Evolutionary conservation across 2,329 filamentous ascomycete genomes (phyloP).

Genomic region (Huntiella decipiens): DNA sequence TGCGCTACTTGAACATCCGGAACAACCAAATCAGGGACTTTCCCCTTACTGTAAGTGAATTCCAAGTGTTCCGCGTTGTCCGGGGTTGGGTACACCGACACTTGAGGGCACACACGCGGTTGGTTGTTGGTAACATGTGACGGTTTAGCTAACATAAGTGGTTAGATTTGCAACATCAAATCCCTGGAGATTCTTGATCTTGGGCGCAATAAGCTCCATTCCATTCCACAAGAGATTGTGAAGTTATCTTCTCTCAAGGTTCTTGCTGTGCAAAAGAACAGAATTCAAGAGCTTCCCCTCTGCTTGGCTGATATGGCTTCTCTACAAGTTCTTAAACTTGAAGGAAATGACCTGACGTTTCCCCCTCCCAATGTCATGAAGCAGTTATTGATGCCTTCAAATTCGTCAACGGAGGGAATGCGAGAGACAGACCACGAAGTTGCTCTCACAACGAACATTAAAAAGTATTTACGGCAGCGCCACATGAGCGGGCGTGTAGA

Average conservation of each 20-base stretch:
- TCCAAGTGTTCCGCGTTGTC: conserved; percentile 5
- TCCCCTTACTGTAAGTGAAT: conserved; percentile 30
- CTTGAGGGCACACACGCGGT: neutral
- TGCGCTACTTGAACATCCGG: conserved; percentile 64
- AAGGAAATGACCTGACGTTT: conserved; percentile 70
- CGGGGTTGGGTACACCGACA: neutral
- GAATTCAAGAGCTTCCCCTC: conserved; percentile 64
- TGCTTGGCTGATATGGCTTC: conserved; percentile 81
- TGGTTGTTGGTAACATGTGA: neutral
- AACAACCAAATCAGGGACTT: conserved; percentile 54
- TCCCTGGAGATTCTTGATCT: conserved; percentile 86
- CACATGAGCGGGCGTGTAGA: conserved; percentile 33
- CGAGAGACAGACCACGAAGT: conserved; percentile 45
- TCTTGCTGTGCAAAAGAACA: conserved; percentile 70
- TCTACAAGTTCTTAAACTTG: conserved; percentile 72
- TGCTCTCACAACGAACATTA: conserved; percentile 40
- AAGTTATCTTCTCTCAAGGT: conserved; percentile 76
- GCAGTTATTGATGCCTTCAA: conserved; percentile 35
- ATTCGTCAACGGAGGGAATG: conserved; percentile 31
- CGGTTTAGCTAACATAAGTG: neutral
- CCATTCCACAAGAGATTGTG: conserved; percentile 59
- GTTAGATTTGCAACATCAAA: conserved; percentile 64
- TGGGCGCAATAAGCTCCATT: conserved; percentile 65
- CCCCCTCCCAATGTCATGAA: conserved; percentile 49
- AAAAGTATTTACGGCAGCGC: conserved; percentile 38